phyloP scores from a whole-genome alignment of 1,284 basidiomycete genomes.

The Cutaneotrichosporon cavernicola region DNA sequence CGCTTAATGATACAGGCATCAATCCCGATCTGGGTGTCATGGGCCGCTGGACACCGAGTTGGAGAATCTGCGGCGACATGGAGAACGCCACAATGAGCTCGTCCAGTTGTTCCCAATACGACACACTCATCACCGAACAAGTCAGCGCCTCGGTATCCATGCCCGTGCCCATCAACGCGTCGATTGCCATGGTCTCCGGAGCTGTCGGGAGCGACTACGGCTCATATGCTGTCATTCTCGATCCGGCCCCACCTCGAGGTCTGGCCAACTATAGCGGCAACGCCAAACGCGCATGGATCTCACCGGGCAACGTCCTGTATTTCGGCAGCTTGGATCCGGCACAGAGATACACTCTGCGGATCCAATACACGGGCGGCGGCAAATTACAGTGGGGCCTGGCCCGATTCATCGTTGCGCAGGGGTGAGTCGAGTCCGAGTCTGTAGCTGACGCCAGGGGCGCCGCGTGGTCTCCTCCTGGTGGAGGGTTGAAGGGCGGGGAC shows the following conservation, averaged over 20 bases:
- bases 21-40: neutral
- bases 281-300: neutral
- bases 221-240: neutral
- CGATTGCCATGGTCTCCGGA: neutral
- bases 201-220: neutral
- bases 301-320: neutral
- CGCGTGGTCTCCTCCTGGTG: neutral
- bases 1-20: neutral
- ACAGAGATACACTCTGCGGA: neutral
- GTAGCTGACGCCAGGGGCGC: conserved; percentile 7
- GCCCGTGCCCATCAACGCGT: neutral
- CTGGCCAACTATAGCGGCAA: neutral
- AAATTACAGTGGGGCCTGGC: neutral
- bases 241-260: neutral
- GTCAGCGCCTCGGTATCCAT: neutral
- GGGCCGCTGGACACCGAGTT: neutral
- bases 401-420: neutral
- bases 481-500: too few relatives aligned
- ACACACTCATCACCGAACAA: neutral
- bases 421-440: too few relatives aligned
- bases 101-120: neutral
- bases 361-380: neutral
- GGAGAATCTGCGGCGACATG: neutral
- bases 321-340: neutral
- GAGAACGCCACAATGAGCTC: neutral